Percentiles rank a stretch among this genome's conserved stretches.
Evolutionary conservation across 163 green algal genomes (phyloP).

Genomic region (Chlamydomonas reinhardtii): DNA sequence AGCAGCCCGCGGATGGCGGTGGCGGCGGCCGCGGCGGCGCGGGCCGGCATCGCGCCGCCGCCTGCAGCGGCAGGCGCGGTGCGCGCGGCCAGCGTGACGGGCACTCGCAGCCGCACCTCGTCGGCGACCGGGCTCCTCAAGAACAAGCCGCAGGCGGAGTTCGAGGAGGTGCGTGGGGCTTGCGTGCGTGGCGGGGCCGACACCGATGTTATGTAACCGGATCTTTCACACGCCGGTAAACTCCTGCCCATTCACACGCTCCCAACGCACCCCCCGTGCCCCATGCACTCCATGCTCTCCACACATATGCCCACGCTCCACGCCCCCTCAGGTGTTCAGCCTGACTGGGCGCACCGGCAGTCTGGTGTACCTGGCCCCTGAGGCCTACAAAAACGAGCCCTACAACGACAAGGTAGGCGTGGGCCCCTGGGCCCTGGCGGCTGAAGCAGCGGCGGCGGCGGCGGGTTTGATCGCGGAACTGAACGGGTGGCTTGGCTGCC

Average conservation of each 20-base stretch:
- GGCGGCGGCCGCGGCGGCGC: background rate
- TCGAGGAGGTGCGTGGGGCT: constrained; percentile 16
- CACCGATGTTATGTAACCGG: no score
- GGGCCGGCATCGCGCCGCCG: background rate
- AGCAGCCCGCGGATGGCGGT: background rate
- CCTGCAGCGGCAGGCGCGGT: background rate
- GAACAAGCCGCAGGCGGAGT: background rate
- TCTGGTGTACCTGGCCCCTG: constrained; percentile 81
- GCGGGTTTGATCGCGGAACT: no score
- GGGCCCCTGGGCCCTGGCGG: no score
- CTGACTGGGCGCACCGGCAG: constrained; percentile 52
- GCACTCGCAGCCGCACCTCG: background rate
- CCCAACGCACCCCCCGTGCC: no score
- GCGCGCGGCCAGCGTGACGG: constrained; percentile 2
- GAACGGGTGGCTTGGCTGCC: no score
- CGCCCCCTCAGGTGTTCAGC: constrained; percentile 28
- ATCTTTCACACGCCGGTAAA: background rate
- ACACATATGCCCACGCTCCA: no score
- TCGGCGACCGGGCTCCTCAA: background rate
- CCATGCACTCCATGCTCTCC: no score
- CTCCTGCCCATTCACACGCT: no score
- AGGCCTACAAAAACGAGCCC: constrained; percentile 86
- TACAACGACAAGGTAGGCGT: constrained; percentile 79
- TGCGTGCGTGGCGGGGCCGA: no score
- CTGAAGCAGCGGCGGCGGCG: no score